Base-by-base conservation (phyloP, 2,329 filamentous ascomycete species). In the Juglanconis juglandina region DNA sequence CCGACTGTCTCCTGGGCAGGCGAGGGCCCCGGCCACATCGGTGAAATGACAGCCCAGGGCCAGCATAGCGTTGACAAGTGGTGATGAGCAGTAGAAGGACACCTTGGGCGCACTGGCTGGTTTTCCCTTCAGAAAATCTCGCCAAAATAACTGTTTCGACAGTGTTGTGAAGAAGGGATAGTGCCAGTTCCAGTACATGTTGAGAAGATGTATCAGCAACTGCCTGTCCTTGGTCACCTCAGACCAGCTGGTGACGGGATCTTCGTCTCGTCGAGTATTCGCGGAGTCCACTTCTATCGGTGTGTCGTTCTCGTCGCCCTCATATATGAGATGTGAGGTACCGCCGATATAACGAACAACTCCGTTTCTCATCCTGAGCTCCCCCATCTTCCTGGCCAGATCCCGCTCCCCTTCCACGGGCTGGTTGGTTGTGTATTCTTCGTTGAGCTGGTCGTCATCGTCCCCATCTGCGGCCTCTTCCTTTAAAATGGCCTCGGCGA, bases 141-240 rank as follows among this genome's bases (percentile, higher is more conserved):
- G 84, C 70, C 91, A 93, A 71, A 99, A 98, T 37, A 96, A 78
- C 42, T 83, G 87, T 72, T 91, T 96, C 11, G 93, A 94, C 6
- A 98, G 79, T 0, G 91, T 95, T 4, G 92, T 94, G 73, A 98
- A 99, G 75, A 95, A 98, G 17, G 92, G 88, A 73, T 98, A 98
- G 74, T 98, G 95, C 90, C 94, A 98, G 68, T 88, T 92, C 76
- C 98, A 98, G 76, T 99, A 99, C 91, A 98, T 93, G 69, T 93
- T 94, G 71, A 99, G 86, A 17, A 99, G 84, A 73, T 97, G 94
- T 14, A 87, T 84, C 67, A 97, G 87, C 50, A 96, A 80, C 57
- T 89, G 84, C 32, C 87, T 81, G 71, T 97, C 92, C 54, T 86
- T 81, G 1, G 92, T 96, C 50, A 96, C 92, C 14, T 81, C 85